These are phyloP conservation scores for Myriosclerotinia duriaeana DNA, from an alignment of 2,329 filamentous ascomycete species.

Conservation along the genomic window DNA sequence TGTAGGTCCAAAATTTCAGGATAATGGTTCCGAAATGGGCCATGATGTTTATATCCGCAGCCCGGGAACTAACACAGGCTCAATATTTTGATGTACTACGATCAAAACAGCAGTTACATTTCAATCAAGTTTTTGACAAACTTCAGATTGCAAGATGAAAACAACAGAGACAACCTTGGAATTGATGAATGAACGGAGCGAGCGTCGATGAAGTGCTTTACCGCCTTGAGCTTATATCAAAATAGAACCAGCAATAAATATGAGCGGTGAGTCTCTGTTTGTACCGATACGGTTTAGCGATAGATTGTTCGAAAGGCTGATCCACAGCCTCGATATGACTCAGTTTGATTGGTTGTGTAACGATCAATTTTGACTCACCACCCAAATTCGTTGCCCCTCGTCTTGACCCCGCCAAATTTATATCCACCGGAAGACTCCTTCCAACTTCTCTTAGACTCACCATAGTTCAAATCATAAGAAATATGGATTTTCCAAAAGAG, in stretches of 20 bases:
- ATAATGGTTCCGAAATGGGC: background rate
- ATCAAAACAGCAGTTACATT: background rate
- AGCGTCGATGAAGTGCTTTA: background rate
- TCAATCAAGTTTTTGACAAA: background rate
- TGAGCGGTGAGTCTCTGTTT: background rate
- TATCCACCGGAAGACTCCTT: slow-evolving; percentile 8
- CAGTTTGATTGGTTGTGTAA: background rate
- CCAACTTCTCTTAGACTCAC: background rate
- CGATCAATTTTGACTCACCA: slow-evolving; percentile 14
- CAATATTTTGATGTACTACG: background rate
- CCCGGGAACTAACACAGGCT: background rate
- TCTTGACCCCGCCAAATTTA: slow-evolving; percentile 12
- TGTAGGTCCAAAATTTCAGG: background rate
- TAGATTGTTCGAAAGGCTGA: background rate
- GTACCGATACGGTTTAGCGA: background rate
- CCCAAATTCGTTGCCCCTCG: slow-evolving; percentile 9
- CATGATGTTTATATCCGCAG: background rate
- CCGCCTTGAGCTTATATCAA: too few species aligned
- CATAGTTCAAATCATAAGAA: slow-evolving; percentile 8
- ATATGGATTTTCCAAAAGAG: slow-evolving; percentile 19
- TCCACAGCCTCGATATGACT: slow-evolving; percentile 2
- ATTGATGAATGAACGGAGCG: background rate
- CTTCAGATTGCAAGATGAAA: background rate
- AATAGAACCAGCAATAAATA: background rate
- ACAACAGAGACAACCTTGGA: background rate